These are phyloP conservation scores for Yarrowia sp. DNA, from an alignment of 805 yeast genomes.

Conservation along the genomic window DNA sequence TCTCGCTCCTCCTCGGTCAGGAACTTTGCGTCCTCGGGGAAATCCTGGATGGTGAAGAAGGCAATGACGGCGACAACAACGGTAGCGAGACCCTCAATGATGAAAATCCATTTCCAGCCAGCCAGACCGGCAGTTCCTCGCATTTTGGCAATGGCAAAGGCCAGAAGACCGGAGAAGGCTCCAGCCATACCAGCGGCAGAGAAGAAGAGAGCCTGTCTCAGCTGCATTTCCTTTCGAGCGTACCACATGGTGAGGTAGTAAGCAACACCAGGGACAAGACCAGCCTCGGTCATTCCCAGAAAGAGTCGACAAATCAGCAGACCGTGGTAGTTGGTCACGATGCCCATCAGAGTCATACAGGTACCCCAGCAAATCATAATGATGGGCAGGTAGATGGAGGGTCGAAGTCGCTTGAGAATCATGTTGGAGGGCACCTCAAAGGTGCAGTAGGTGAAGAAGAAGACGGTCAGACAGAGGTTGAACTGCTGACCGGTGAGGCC, in stretches of 20 bases:
- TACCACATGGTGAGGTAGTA: slow-evolving; percentile 49
- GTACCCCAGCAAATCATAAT: slow-evolving; percentile 51
- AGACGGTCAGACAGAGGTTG: slow-evolving; percentile 54
- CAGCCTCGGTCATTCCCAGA: slow-evolving; percentile 55
- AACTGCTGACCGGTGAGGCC: slow-evolving; percentile 47
- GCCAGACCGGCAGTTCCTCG: slow-evolving; percentile 52
- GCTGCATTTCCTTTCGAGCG: slow-evolving; percentile 52
- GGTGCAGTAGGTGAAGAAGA: slow-evolving; percentile 48
- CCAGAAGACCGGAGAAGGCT: slow-evolving; percentile 59
- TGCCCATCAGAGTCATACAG: slow-evolving; percentile 50
- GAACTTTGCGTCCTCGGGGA: slow-evolving; percentile 64
- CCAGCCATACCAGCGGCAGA: slow-evolving; percentile 50
- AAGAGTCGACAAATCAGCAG: slow-evolving; percentile 51
- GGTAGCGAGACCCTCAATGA: slow-evolving; percentile 58
- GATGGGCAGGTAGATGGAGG: slow-evolving; percentile 49
- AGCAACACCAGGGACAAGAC: slow-evolving; percentile 56
- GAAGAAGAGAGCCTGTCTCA: slow-evolving; percentile 53
- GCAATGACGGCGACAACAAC: slow-evolving; percentile 47
- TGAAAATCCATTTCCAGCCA: slow-evolving; percentile 61
- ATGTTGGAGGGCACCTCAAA: slow-evolving; percentile 46
- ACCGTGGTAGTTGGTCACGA: slow-evolving; percentile 48
- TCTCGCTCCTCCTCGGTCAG: slow-evolving; percentile 54
- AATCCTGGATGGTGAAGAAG: slow-evolving; percentile 53
- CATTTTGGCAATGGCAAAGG: slow-evolving; percentile 56
- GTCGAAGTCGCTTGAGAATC: slow-evolving; percentile 49